Base-by-base conservation (phyloP, 2,329 filamentous ascomycete genomes). In the Penicillium sp. region DNA sequence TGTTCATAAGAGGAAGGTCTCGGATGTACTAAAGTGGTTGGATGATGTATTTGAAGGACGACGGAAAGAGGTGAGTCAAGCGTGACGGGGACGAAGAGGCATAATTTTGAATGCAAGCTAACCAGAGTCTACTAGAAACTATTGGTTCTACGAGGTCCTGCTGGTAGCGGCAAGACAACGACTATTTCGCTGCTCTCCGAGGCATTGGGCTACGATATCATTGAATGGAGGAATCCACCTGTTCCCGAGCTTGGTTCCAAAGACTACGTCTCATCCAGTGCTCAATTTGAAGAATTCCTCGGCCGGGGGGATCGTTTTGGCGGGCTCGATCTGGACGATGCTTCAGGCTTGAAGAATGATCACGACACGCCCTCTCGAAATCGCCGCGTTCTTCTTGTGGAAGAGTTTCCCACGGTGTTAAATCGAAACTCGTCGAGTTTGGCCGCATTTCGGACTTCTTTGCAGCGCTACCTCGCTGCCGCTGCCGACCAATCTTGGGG, bases 1-100 rank as follows among this genome's bases (percentile, higher is more conserved):
- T 0, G 93, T 99, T 15, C 92, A 99, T 71, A 97, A 95, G 77
- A 94, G 84, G 63, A 99, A 99, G 71, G 89, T 97, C 5, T 75
- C 84, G 2, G 92, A 97, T 73, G 92, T 97, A 39, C 84, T 86
- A 52, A 80, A 76, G 52, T 97, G 94, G 92, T 76, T 99, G 27
- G 84, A 89, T 36, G 84, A 87, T 65, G 89, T 91, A 15, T 82
- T 91, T 55, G 70, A 73, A 21, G 89, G 90, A 36, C 74, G 67
- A 39, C 69, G 71, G 48, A 72, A 70, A 52, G 66, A 66, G 55
- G 74, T 75, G 59, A 58, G 72, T 52, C n/a, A 26, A 3, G 13
- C 32, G n/a, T n/a, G n/a, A n/a, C n/a, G n/a, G n/a, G n/a, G n/a
- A n/a, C n/a, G n/a, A n/a, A n/a, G n/a, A n/a, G n/a, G n/a, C n/a